Conservation (phyloP, 257 asterid species). For the Paulownia fortunei region DNA sequence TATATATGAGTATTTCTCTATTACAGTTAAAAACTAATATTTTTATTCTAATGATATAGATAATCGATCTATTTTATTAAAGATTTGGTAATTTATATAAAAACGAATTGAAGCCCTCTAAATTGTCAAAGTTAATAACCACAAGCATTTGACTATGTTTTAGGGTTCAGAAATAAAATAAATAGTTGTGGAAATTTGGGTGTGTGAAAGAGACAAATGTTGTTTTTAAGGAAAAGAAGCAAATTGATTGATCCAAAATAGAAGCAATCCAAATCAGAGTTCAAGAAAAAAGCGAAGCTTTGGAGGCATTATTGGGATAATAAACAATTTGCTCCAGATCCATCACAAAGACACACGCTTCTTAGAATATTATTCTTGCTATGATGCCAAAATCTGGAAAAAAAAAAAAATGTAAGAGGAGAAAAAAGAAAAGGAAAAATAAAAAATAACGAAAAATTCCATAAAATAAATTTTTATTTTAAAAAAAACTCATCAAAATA, state of each 20-base stretch:
- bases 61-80: no score
- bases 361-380: no score
- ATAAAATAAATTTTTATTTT: not conserved
- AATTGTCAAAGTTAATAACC: not conserved
- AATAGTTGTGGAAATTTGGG: slow-evolving; percentile 6
- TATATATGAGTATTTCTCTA: no score
- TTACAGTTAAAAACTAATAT: no score
- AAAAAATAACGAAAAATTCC: no score
- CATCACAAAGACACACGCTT: not conserved
- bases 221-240: slow-evolving; percentile 33
- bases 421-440: no score
- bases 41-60: no score
- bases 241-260: slow-evolving; percentile 25
- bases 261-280: slow-evolving; percentile 31
- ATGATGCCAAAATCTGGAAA: no score
- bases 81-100: no score
- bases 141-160: not conserved
- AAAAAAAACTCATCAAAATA: not conserved
- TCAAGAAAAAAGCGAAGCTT: slow-evolving; percentile 38
- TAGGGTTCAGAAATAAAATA: not conserved
- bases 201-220: slow-evolving; percentile 46
- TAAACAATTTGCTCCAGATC: slow-evolving; percentile 6
- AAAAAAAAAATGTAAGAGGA: not conserved
- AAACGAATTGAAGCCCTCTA: not conserved
- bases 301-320: slow-evolving; percentile 14